These are phyloP conservation scores for Neurospora sp. DNA, from an alignment of 2,329 filamentous ascomycete species.

Conservation along the genomic window DNA sequence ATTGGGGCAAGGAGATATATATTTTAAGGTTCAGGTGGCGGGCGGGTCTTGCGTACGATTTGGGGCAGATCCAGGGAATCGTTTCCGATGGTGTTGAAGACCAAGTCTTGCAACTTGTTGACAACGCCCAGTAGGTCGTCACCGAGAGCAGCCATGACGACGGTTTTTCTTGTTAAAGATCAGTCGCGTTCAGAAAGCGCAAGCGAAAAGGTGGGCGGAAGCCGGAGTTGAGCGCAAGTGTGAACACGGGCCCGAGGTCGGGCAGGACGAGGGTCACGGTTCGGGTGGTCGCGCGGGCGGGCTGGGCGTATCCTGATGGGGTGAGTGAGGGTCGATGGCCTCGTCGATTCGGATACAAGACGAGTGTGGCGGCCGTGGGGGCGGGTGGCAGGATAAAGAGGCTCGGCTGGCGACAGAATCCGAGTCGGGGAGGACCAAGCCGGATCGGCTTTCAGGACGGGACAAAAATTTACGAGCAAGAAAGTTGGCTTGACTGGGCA, in stretches of 20 bases:
- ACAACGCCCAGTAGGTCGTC: conserved; percentile 92
- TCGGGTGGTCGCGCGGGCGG: not conserved
- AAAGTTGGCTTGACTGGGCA: not conserved
- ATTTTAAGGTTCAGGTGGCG: not conserved
- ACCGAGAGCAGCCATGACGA: conserved; percentile 79
- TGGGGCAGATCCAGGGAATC: conserved; percentile 95
- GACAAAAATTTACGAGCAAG: not conserved
- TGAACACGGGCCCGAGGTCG: not conserved
- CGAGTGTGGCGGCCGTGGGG: not conserved
- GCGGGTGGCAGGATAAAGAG: not conserved
- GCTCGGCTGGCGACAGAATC: not conserved
- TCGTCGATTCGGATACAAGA: not conserved
- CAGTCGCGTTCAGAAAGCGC: not conserved
- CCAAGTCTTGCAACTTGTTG: conserved; percentile 96
- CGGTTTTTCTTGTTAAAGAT: conserved; percentile 1
- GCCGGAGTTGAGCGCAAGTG: not conserved
- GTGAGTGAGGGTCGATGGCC: not conserved
- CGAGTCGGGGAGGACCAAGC: not conserved
- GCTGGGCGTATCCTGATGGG: not conserved
- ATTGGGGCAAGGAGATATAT: not conserved
- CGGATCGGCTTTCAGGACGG: not conserved
- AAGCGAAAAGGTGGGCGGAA: not conserved
- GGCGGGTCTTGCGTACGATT: conserved; percentile 58
- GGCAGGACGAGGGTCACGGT: not conserved
- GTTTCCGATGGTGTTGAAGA: conserved; percentile 99